Evolutionary conservation across 495 filamentous ascomycete genomes (phyloP), one percentile per base, ranked within the genome.

Genomic region (Xylaria curta): DNA sequence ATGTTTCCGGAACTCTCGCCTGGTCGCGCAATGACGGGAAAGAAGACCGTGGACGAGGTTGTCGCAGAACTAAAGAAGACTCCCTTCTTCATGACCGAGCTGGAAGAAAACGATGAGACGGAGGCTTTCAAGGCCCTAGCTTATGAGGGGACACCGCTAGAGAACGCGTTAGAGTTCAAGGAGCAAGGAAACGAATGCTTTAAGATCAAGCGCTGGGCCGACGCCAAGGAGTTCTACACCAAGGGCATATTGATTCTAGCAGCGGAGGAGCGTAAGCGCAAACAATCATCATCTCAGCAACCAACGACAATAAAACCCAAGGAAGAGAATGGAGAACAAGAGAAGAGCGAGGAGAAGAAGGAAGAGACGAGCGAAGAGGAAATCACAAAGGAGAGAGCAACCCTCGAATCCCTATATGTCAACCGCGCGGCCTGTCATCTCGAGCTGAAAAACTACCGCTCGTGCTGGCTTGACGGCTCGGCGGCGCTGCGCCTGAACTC

Each of bases 31-130:
- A 84, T 87, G 49, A 81, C 89, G 38, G 81, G 84, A 24, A 86
- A 87, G 71, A 88, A 92, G 79, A 89, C 90, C 3, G 84, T 88
- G 1, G 91, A 93, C 47, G 92, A 97, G 72, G 83, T 96, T 15
- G 78, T 92, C 28, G 84, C 86, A 31, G 91, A 94, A 74, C 85
- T 97, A 81, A 94, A 94, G 78, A 88, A 90, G 75, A 90, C 89
- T 15, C 96, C 97, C 7, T 85, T 99, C 38, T 99, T 99, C 84
- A 99, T 99, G 96, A 98, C 93, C 7, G 88, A 91, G 72, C 87
- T 98, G 13, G 92, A 94, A 72, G 91, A 95, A 72, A 97, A 97
- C 77, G 79, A 90, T 56, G 89, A 91, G 71, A 85, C 97, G 9
- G 94, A 97, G 75, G 96, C 97, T 0, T 81, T 99, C 42, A 91